Conservation (phyloP, 805 yeast genomes). For the Starmerella tilneyi region DNA sequence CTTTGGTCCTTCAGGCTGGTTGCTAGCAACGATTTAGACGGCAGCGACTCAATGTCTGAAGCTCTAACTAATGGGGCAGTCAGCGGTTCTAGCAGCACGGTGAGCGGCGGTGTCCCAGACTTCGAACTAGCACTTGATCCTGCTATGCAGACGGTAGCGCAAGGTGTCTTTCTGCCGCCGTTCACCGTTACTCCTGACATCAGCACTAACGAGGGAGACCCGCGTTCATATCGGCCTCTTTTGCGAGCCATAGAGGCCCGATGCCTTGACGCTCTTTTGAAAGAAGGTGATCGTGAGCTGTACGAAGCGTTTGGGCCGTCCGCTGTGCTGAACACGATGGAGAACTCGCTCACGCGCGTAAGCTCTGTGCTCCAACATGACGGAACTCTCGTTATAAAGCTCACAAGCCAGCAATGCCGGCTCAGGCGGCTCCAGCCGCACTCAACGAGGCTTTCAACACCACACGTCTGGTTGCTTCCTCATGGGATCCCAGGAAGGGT, state of each 20-base stretch:
- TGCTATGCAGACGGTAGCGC: conserved; percentile 8
- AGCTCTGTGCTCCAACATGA: conserved; percentile 16
- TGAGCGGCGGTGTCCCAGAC: neutral
- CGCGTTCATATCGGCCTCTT: conserved; percentile 13
- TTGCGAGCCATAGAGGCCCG: conserved; percentile 21
- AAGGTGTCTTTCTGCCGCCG: conserved; percentile 22
- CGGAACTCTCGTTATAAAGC: conserved; percentile 19
- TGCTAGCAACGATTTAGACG: neutral
- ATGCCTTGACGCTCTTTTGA: conserved; percentile 17
- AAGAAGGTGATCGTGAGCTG: conserved; percentile 13
- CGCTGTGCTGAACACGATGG: conserved; percentile 13
- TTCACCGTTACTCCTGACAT: conserved; percentile 9
- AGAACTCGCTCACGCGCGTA: conserved; percentile 21
- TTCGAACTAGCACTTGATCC: conserved; percentile 1
- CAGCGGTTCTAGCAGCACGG: no score
- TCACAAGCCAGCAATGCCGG: conserved; percentile 14
- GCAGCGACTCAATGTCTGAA: neutral
- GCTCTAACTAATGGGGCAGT: neutral
- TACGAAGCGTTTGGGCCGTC: conserved; percentile 21
- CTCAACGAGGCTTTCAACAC: conserved; percentile 11
- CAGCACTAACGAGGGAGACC: conserved; percentile 9
- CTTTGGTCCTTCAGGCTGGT: conserved; percentile 23
- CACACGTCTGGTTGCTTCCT: conserved; percentile 24
- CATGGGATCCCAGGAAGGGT: conserved; percentile 21
- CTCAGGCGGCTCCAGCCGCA: conserved; percentile 15